phyloP scores from a whole-genome alignment of 352 stramenopile species.

The Pythium rishiriense region DNA sequence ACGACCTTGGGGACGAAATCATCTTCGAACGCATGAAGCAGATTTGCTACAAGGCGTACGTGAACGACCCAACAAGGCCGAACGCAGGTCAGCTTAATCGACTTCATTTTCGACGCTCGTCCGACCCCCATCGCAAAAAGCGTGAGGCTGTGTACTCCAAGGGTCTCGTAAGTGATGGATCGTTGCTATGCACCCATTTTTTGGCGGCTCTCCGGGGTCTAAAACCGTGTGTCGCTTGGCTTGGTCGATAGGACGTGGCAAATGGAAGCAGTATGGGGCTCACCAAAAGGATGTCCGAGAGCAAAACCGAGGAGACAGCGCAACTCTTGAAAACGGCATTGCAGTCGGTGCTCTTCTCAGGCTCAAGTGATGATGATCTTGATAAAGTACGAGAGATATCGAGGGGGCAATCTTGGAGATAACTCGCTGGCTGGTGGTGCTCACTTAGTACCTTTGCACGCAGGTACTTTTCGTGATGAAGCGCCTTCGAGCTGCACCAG shows the following conservation, averaged over 20 bases:
- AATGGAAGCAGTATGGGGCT: neutral
- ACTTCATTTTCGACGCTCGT: conserved; percentile 50
- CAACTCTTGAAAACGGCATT: conserved; percentile 58
- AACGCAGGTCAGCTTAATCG: conserved; percentile 27
- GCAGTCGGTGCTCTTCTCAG: conserved; percentile 60
- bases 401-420: too few relatives aligned
- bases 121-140: conserved; percentile 65
- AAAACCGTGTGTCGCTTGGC: too few relatives aligned
- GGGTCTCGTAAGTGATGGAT: conserved; percentile 44
- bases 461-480: conserved; percentile 86
- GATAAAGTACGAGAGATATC: conserved; percentile 39
- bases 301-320: conserved; percentile 50
- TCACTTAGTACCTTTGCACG: neutral
- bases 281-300: conserved; percentile 50
- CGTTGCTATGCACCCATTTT: neutral
- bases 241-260: conserved; percentile 30
- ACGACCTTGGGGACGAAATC: conserved; percentile 60
- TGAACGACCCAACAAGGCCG: conserved; percentile 36
- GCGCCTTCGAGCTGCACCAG: conserved; percentile 45
- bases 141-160: conserved; percentile 73
- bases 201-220: too few relatives aligned
- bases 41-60: conserved; percentile 51
- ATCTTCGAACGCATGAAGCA: conserved; percentile 82
- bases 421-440: too few relatives aligned
- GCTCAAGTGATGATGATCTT: conserved; percentile 65